A percentile compares a stretch with the other conserved stretches of the same genome.
Conservation (phyloP, 75 land plant genomes). For the Cupressus sempervirens region DNA sequence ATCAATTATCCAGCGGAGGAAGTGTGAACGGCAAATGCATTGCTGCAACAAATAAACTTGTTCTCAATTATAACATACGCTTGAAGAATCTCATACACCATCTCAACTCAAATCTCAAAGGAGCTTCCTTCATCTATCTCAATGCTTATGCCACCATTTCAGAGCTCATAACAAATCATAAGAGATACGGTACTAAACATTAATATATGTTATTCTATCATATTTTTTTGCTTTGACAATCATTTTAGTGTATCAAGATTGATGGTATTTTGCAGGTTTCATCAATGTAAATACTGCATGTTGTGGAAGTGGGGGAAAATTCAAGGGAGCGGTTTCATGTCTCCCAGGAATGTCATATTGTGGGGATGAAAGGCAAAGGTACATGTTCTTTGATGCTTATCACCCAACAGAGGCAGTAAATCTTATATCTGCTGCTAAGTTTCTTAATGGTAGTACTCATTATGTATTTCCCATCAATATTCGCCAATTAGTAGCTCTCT, state of each 20-base stretch:
- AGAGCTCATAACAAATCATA: slow-evolving; percentile 23
- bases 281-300: slow-evolving; percentile 16
- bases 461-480: slow-evolving; percentile 17
- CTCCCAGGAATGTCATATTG: slow-evolving; percentile 7
- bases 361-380: slow-evolving; percentile 11
- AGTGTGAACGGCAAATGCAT: background rate
- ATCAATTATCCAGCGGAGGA: background rate
- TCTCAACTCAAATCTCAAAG: background rate
- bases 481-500: slow-evolving; percentile 1
- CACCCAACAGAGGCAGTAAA: slow-evolving; percentile 27
- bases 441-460: slow-evolving; percentile 12
- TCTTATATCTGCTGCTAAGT: slow-evolving; percentile 12
- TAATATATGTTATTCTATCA: no score
- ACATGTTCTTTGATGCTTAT: slow-evolving; percentile 30
- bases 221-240: no score
- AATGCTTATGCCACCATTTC: slow-evolving; percentile 38
- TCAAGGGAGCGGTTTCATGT: slow-evolving; percentile 20
- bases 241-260: background rate
- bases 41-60: background rate
- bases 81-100: background rate
- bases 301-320: slow-evolving; percentile 25
- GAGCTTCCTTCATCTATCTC: slow-evolving; percentile 35
- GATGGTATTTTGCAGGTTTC: slow-evolving; percentile 13
- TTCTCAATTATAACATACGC: background rate
- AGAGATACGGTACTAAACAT: slow-evolving; percentile 7